A percentile compares a stretch with the other conserved stretches of the same genome.
Evolutionary conservation across 2,329 filamentous ascomycete genomes (phyloP).

Genomic region (Pleoardoris graminearum): DNA sequence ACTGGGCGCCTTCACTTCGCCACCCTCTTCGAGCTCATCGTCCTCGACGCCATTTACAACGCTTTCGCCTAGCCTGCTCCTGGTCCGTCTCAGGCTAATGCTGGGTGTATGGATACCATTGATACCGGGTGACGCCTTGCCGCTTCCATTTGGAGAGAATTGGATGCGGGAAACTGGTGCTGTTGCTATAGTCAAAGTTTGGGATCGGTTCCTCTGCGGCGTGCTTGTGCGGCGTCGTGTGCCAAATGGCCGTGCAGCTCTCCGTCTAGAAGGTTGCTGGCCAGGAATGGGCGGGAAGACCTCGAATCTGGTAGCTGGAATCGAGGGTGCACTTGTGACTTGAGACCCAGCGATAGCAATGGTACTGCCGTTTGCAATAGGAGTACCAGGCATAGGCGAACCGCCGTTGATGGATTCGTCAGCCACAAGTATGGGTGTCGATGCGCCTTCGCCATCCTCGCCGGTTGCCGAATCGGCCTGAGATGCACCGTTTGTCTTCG

Average conservation of each 20-base stretch:
- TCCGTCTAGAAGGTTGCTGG: conserved; percentile 40
- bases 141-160: conserved; percentile 33
- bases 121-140: conserved; percentile 33
- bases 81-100: conserved; percentile 42
- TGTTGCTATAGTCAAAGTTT: conserved; percentile 35
- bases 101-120: conserved; percentile 40
- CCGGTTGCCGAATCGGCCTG: conserved; percentile 17
- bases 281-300: conserved; percentile 72
- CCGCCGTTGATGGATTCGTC: conserved; percentile 37
- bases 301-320: conserved; percentile 74
- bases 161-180: conserved; percentile 39
- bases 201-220: conserved; percentile 34
- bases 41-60: conserved; percentile 38
- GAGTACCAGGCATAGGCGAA: conserved; percentile 39
- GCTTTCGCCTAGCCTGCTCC: conserved; percentile 50
- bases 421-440: conserved; percentile 25
- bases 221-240: conserved; percentile 43
- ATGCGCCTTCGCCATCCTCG: conserved; percentile 17
- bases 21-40: conserved; percentile 36
- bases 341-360: conserved; percentile 36
- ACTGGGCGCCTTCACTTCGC: conserved; percentile 35
- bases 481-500: conserved; percentile 25
- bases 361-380: conserved; percentile 37
- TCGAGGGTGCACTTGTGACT: conserved; percentile 46
- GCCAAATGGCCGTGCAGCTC: conserved; percentile 44